phyloP scores from a whole-genome alignment of 805 yeast species.

The Clavispora asparagi region DNA sequence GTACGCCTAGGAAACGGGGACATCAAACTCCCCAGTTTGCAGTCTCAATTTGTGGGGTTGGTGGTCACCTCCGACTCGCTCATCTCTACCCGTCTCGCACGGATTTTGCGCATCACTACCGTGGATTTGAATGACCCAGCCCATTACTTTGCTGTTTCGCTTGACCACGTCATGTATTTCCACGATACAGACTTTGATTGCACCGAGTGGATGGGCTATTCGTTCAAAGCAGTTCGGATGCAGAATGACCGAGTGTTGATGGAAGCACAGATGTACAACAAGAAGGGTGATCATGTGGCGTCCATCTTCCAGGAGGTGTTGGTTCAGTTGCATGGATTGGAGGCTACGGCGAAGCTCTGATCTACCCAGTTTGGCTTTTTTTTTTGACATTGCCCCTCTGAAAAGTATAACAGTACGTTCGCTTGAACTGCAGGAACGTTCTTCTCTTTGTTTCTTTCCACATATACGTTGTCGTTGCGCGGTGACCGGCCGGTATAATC shows the following conservation, averaged over 20 bases:
- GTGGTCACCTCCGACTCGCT: constrained; percentile 58
- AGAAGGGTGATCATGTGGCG: constrained; percentile 49
- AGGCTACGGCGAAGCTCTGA: constrained; percentile 11
- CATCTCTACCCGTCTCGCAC: constrained; percentile 47
- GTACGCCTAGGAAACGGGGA: constrained; percentile 21
- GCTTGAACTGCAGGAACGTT: too few species aligned
- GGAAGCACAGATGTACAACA: constrained; percentile 52
- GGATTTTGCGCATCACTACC: constrained; percentile 41
- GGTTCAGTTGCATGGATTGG: constrained; percentile 25
- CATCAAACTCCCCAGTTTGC: constrained; percentile 12
- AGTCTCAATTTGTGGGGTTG: constrained; percentile 46
- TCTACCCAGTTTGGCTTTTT: too few species aligned
- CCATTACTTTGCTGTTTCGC: constrained; percentile 48
- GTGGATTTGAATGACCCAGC: constrained; percentile 16
- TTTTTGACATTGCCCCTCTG: too few species aligned
- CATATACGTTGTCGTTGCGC: too few species aligned
- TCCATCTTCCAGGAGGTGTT: constrained; percentile 65
- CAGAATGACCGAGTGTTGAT: constrained; percentile 50
- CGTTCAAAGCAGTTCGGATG: constrained; percentile 44
- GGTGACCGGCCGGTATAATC: too few species aligned
- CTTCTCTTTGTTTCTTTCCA: too few species aligned
- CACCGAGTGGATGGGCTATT: constrained; percentile 45
- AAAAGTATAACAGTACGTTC: too few species aligned
- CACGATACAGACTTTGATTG: constrained; percentile 47
- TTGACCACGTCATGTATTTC: constrained; percentile 66